Conservation (phyloP, 2,329 filamentous ascomycete species). For the Dendryphion nanum region DNA sequence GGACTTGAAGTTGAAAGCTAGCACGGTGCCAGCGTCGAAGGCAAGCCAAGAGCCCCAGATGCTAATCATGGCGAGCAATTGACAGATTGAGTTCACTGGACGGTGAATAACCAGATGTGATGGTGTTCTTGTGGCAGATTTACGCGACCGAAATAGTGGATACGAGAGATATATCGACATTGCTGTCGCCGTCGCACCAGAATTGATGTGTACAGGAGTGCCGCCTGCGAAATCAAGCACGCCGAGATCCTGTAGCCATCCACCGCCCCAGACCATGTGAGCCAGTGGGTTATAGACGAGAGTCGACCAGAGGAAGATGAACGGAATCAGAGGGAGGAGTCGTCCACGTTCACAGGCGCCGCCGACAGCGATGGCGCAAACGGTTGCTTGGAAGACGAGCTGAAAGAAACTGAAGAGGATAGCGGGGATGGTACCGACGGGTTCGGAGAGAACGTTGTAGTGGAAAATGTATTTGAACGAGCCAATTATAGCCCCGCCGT, state of each 20-base stretch:
- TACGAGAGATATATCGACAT: constrained; percentile 53
- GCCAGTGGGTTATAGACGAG: constrained; percentile 50
- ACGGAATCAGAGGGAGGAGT: constrained; percentile 47
- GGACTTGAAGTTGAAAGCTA: constrained; percentile 51
- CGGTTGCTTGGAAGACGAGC: constrained; percentile 51
- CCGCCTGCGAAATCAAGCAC: constrained; percentile 50
- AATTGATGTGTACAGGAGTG: constrained; percentile 36
- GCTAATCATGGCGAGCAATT: constrained; percentile 49
- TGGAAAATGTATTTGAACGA: constrained; percentile 49
- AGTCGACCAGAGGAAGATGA: constrained; percentile 53
- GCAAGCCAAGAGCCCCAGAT: constrained; percentile 55
- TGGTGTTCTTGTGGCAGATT: constrained; percentile 46
- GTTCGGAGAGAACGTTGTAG: constrained; percentile 46
- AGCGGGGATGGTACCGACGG: constrained; percentile 51
- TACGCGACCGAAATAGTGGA: constrained; percentile 48
- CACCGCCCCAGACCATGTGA: constrained; percentile 51
- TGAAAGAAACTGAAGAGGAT: constrained; percentile 54
- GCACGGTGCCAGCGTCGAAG: constrained; percentile 51
- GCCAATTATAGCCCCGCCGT: constrained; percentile 47
- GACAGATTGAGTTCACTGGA: constrained; percentile 50
- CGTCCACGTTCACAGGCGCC: constrained; percentile 50
- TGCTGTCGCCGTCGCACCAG: constrained; percentile 44
- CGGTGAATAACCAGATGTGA: constrained; percentile 48
- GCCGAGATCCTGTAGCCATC: constrained; percentile 45
- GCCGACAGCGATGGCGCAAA: constrained; percentile 52